Base-by-base conservation (phyloP, 106 monocot species). In the Narthecium ossifragum region DNA sequence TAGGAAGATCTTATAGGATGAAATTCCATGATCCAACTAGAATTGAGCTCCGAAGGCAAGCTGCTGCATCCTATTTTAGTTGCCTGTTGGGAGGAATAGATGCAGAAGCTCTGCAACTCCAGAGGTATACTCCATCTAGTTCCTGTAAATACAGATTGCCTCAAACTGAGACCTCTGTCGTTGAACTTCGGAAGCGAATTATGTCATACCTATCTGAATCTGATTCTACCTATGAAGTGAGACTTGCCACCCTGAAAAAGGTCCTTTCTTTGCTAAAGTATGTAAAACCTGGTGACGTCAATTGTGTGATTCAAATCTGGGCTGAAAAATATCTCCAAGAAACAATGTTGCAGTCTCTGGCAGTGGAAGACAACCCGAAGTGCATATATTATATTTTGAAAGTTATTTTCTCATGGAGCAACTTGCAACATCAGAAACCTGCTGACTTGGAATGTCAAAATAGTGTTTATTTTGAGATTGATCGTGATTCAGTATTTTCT, bases 351-450 rank as follows among this genome's bases (percentile, higher is more conserved):
- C 30, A 77, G 17, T 47, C 43, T 18, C 60, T 98, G 52, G 47
- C 46, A 45, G 45, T 57, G 36, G 98, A 98, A 70, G 76, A 77
- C 41, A 78, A 85, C 63, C 79, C 80, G 38, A 98, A 87, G 61
- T 98, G 98, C 55, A 60, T 91, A 53, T 85, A 82, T 55, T 98
- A 98, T 52, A 69, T 81, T 26, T 61, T 98, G 59, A 98, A 81
- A 64, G 76, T 77, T 18, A 84, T 98, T 55, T 98, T 84, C 48
- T 68, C 67, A 23, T 98, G 98, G 84, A 74, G 76, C 37, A 15
- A 46, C 41, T 39, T 76, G 21, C 73, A 81, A 53, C 64, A 70
- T 55, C 58, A 72, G 33, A 55, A 65, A 46, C 22, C 52, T 32
- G 37, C 18, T 1, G 21, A 8, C 26, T 10, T n/a, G 20, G 5